Conservation (phyloP, 2,329 filamentous ascomycete genomes). For the Aspergillus aculeatinus region DNA sequence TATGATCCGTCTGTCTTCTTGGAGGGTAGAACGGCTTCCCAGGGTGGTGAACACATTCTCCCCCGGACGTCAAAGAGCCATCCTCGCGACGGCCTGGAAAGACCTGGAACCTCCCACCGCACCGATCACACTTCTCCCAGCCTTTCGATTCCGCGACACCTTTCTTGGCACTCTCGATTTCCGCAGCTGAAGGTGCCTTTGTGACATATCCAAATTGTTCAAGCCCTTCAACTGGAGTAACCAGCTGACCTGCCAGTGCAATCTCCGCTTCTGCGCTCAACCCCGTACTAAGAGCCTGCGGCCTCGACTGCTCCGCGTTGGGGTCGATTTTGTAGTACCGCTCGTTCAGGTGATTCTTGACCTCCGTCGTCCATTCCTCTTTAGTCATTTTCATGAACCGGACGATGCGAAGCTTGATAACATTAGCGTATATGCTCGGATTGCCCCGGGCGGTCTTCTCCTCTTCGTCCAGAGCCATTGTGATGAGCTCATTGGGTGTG, state of each 20-base stretch:
- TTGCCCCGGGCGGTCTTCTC: slow-evolving; percentile 69
- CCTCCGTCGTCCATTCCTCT: slow-evolving; percentile 68
- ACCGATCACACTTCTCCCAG: slow-evolving; percentile 88
- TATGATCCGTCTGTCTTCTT: slow-evolving; percentile 54
- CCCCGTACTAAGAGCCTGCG: slow-evolving; percentile 65
- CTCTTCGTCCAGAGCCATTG: slow-evolving; percentile 63
- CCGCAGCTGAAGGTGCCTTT: slow-evolving; percentile 61
- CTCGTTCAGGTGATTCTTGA: slow-evolving; percentile 45
- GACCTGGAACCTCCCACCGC: slow-evolving; percentile 81
- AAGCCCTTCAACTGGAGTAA: slow-evolving; percentile 65
- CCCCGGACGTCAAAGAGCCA: slow-evolving; percentile 75
- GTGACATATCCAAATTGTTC: slow-evolving; percentile 73
- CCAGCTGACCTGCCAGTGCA: slow-evolving; percentile 59
- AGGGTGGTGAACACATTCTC: slow-evolving; percentile 77
- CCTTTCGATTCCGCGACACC: slow-evolving; percentile 67
- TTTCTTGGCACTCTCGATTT: slow-evolving; percentile 64
- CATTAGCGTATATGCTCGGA: slow-evolving; percentile 72
- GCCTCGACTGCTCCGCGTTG: slow-evolving; percentile 36
- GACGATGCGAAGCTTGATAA: slow-evolving; percentile 78
- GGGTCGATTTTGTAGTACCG: slow-evolving; percentile 37
- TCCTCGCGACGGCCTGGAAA: slow-evolving; percentile 78
- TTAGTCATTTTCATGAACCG: slow-evolving; percentile 72
- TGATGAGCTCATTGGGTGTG: slow-evolving; percentile 44
- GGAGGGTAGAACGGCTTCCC: slow-evolving; percentile 65
- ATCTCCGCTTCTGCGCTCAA: slow-evolving; percentile 68